Evolutionary conservation across 345 rosid species (phyloP), one percentile per base, ranked within the genome.

Genomic region (Anacardium occidentale): DNA sequence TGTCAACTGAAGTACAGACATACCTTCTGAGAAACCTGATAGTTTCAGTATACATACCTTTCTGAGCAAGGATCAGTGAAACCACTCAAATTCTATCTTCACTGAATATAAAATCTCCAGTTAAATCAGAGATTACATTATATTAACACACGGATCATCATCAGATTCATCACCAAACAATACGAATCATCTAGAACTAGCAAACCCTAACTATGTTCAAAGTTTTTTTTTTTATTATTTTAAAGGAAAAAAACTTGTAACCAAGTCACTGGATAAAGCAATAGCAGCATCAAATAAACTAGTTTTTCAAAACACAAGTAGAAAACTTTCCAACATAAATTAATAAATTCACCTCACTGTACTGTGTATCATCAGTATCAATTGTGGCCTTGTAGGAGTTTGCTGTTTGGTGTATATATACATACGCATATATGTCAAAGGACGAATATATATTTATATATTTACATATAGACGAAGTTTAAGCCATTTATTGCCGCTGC

Each of bases 401-500:
- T 1, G 64, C 58, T 14, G 3, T 26, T 21, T 7, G 44, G 13
- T 32, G 48, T 26, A 47, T 29, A 7, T 6, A 37, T 6, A 37
- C 1, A 37, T 37, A 37, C 8, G n/a, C n/a, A 37, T 37, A 6
- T 37, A 24, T 42, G 51, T 17, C 24, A 72, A 42, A 51, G 53
- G 55, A 61, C 1, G 7, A 5, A 37, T 37, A 37, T 37, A 37
- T 47, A 29, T 29, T 29, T 29, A 29, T 29, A 29, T 29, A 29
- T 29, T 29, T 29, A 29, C 32, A 29, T 29, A 29, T 5, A 10
- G 13, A 25, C 51, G 3, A 47, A 14, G 17, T 24, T 52, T 66
- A 56, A 91, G 91, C 81, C 89, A 86, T 79, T 78, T 75, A 89
- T 86, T 78, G 95, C 89, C 85, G 91, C 93, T 91, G 95, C 95